A percentile compares a stretch with the other conserved stretches of the same genome.
These are phyloP conservation scores for Moringa oleifera DNA, from an alignment of 345 rosid species.

Conservation along the genomic window DNA sequence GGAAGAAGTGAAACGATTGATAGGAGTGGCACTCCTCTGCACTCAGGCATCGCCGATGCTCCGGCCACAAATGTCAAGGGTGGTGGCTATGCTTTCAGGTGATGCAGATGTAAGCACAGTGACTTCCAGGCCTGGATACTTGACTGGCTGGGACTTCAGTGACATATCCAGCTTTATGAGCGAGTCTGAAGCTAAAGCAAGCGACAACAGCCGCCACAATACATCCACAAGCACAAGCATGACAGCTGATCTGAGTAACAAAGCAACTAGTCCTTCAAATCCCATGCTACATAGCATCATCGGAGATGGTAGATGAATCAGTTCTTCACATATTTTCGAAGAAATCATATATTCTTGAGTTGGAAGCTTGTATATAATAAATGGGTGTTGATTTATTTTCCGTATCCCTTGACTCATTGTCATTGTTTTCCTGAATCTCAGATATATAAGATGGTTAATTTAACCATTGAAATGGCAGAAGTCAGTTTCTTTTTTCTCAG, in stretches of 20 bases:
- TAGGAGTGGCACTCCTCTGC: conserved; percentile 56
- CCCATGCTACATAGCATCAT: conserved; percentile 7
- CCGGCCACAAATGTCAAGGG: conserved; percentile 65
- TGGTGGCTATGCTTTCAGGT: conserved; percentile 58
- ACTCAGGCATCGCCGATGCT: conserved; percentile 49
- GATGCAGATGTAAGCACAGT: conserved; percentile 53
- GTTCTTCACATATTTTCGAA: too few relatives aligned
- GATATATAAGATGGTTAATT: too few relatives aligned
- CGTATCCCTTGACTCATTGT: too few relatives aligned
- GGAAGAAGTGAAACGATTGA: conserved; percentile 44
- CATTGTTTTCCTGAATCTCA: too few relatives aligned
- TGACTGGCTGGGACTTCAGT: conserved; percentile 49
- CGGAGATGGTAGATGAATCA: conserved; percentile 17
- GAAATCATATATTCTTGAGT: too few relatives aligned
- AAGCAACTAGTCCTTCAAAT: not conserved
- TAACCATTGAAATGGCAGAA: too few relatives aligned
- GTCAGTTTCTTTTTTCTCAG: too few relatives aligned
- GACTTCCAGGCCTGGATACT: conserved; percentile 42
- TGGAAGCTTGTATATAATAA: too few relatives aligned
- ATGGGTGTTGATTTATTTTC: too few relatives aligned
- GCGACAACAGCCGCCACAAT: conserved; percentile 2
- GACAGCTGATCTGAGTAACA: too few relatives aligned
- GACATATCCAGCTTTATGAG: conserved; percentile 31
- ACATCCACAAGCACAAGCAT: conserved; percentile 4
- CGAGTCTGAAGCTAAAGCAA: conserved; percentile 13